Percentiles rank a stretch among this genome's conserved stretches.
phyloP scores from a whole-genome alignment of 108 stramenopile genomes.

The Cyclostephanos tholiformis region DNA sequence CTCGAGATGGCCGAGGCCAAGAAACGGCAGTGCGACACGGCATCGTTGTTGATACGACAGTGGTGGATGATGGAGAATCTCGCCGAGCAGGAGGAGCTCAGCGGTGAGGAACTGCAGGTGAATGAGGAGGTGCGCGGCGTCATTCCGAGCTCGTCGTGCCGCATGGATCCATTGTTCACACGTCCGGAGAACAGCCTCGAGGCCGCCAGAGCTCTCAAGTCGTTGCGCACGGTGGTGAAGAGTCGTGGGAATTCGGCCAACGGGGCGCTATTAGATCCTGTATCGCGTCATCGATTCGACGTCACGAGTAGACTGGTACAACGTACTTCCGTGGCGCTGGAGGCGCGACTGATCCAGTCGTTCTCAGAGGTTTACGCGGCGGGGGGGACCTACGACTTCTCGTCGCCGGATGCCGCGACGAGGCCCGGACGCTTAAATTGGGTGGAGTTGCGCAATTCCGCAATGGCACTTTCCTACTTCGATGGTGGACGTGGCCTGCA shows the following conservation, averaged over 20 bases:
- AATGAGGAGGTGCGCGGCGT: conserved; percentile 74
- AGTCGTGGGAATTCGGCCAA: conserved; percentile 65
- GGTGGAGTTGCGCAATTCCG: conserved; percentile 66
- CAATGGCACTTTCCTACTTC: conserved; percentile 71
- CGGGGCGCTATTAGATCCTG: conserved; percentile 46
- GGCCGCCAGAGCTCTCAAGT: conserved; percentile 69
- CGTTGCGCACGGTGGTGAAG: conserved; percentile 77
- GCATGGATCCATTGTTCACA: conserved; percentile 83
- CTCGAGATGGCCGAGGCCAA: conserved; percentile 84
- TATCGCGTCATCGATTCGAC: conserved; percentile 69
- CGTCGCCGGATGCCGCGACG: conserved; percentile 40
- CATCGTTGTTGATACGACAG: conserved; percentile 72
- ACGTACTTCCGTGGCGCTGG: conserved; percentile 70
- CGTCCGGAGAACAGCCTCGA: conserved; percentile 70
- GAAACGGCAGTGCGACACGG: conserved; percentile 77
- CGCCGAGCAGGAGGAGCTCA: conserved; percentile 75
- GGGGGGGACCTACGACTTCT: conserved; percentile 82
- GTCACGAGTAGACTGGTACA: conserved; percentile 75
- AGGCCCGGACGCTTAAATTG: conserved; percentile 69
- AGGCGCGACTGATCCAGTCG: conserved; percentile 66
- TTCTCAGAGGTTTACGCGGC: conserved; percentile 68
- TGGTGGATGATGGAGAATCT: conserved; percentile 90
- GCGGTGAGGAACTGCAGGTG: conserved; percentile 66
- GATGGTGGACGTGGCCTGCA: conserved; percentile 73
- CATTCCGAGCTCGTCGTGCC: conserved; percentile 62